Evolutionary conservation across 352 stramenopile genomes (phyloP).

Genomic region (Phytopythium kandeliae): DNA sequence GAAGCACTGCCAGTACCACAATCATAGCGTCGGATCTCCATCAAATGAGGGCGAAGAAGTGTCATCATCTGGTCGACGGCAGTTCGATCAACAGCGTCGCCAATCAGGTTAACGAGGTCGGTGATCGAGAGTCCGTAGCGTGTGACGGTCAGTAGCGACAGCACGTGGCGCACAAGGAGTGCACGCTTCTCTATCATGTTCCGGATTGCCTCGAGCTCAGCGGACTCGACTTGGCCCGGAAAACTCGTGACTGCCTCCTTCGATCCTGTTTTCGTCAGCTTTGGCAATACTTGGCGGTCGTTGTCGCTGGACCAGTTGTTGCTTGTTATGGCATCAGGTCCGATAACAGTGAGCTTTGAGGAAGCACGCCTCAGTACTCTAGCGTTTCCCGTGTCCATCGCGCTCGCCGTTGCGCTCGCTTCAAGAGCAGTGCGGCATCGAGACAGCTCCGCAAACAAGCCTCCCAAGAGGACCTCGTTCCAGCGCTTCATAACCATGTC

Average conservation of each 20-base stretch:
- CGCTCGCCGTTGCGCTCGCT: neutral
- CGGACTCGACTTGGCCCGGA: slow-evolving; percentile 5
- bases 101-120: slow-evolving; percentile 58
- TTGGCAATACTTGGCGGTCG: neutral
- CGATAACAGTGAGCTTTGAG: neutral
- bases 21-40: slow-evolving; percentile 60
- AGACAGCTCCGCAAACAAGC: slow-evolving; percentile 35
- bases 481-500: slow-evolving; percentile 70
- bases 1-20: slow-evolving; percentile 17
- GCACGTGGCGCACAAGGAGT: slow-evolving; percentile 60
- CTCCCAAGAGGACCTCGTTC: slow-evolving; percentile 61
- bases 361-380: slow-evolving; percentile 5
- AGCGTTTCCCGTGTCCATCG: neutral
- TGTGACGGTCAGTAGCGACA: slow-evolving; percentile 65
- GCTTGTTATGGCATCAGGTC: neutral
- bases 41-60: slow-evolving; percentile 57
- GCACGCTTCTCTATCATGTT: slow-evolving; percentile 57
- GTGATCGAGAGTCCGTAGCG: slow-evolving; percentile 63
- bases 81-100: slow-evolving; percentile 31
- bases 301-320: neutral
- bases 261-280: neutral
- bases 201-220: slow-evolving; percentile 50
- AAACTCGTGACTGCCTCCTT: neutral
- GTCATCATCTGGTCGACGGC: slow-evolving; percentile 37
- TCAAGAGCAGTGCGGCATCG: slow-evolving; percentile 15